A percentile compares a stretch with the other conserved stretches of the same genome.
phyloP scores from a whole-genome alignment of 257 asterid species.

The Craterostigma plantagineum region DNA sequence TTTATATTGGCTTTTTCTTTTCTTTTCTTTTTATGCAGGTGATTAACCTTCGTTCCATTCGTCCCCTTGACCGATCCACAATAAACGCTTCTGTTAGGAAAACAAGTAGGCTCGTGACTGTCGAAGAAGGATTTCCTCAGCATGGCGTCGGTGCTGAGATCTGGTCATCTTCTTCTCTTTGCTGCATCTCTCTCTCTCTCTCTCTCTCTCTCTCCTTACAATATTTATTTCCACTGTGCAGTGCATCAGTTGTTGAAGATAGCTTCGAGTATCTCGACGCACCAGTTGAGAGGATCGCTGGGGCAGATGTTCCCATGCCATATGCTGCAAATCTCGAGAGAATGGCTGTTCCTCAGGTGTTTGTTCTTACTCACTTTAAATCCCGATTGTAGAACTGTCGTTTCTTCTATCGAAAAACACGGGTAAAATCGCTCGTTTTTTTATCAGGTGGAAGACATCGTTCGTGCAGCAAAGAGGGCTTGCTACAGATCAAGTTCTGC shows the following conservation, averaged over 20 bases:
- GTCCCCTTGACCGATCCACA: constrained; percentile 64
- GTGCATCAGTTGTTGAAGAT: constrained; percentile 44
- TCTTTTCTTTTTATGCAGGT: constrained; percentile 22
- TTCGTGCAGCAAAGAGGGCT: constrained; percentile 34
- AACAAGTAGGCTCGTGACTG: constrained; percentile 68
- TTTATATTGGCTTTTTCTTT: background rate
- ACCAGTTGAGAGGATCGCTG: constrained; percentile 46
- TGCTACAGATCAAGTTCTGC: constrained; percentile 24
- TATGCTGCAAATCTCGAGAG: constrained; percentile 60
- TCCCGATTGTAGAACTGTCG: no score
- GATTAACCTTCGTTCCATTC: constrained; percentile 61
- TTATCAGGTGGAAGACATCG: constrained; percentile 30
- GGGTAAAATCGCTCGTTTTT: no score
- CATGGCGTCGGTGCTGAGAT: constrained; percentile 90
- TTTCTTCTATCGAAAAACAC: no score
- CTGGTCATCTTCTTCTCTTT: constrained; percentile 23
- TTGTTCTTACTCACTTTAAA: constrained; percentile 1
- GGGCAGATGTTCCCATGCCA: constrained; percentile 67
- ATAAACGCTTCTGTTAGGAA: constrained; percentile 68
- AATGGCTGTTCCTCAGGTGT: constrained; percentile 50
- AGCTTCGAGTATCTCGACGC: constrained; percentile 59
- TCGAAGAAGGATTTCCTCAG: constrained; percentile 85
- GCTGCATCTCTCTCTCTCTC: background rate
- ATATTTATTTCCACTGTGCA: constrained; percentile 11
- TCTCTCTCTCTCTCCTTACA: background rate